These are phyloP conservation scores for Candida boidinii DNA, from an alignment of 805 yeast species.

Conservation along the genomic window DNA sequence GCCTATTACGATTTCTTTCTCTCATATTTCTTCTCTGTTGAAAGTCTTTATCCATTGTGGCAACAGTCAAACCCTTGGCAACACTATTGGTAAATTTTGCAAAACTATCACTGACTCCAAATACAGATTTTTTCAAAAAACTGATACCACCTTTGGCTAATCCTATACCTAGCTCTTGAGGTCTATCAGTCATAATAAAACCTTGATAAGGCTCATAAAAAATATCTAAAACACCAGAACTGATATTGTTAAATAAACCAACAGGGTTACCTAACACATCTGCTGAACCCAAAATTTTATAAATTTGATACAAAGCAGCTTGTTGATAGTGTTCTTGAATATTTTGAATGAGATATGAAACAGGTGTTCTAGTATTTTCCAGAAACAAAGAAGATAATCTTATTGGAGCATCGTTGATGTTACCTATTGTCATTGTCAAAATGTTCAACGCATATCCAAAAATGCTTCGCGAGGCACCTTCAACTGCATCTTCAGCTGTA, in stretches of 20 bases:
- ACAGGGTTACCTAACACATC: constrained; percentile 97
- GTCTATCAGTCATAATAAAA: constrained; percentile 85
- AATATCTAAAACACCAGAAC: constrained; percentile 93
- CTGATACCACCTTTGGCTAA: constrained; percentile 94
- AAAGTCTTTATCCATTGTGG: constrained; percentile 77
- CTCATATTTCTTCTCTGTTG: constrained; percentile 77
- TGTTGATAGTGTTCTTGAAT: constrained; percentile 84
- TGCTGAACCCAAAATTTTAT: constrained; percentile 91
- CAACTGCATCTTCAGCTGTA: constrained; percentile 48
- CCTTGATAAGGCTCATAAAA: constrained; percentile 98
- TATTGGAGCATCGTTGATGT: constrained; percentile 94
- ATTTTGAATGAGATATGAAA: constrained; percentile 61
- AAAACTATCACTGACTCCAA: constrained; percentile 89
- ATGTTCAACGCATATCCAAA: constrained; percentile 74
- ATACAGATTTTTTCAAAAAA: constrained; percentile 88
- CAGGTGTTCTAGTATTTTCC: constrained; percentile 84
- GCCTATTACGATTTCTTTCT: constrained; percentile 67
- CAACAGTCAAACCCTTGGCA: constrained; percentile 89
- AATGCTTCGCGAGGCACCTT: constrained; percentile 56
- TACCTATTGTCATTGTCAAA: constrained; percentile 93
- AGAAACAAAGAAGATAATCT: constrained; percentile 77
- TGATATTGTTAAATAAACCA: constrained; percentile 84
- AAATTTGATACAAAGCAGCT: constrained; percentile 84
- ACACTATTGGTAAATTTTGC: constrained; percentile 89
- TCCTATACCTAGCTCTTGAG: constrained; percentile 92